phyloP scores from a whole-genome alignment of 768 basidiomycete genomes.

The Suillus sp. region DNA sequence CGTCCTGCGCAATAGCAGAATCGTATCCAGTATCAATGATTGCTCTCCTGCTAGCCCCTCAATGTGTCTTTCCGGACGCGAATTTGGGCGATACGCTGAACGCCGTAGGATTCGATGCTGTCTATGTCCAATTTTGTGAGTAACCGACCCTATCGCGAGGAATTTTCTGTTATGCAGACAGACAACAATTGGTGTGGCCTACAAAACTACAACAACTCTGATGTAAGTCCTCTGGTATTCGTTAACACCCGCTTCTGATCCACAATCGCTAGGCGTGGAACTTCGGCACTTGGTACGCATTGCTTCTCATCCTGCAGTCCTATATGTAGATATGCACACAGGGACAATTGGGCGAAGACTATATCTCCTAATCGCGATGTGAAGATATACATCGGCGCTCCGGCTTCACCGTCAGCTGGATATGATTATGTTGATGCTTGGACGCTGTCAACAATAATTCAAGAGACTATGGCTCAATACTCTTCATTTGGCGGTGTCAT shows the following conservation, averaged over 20 bases:
- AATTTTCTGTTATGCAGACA: constrained; percentile 14
- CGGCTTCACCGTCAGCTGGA: constrained; percentile 44
- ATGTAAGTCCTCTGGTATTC: too few relatives aligned
- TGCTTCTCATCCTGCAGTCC: constrained; percentile 14
- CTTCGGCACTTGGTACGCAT: constrained; percentile 25
- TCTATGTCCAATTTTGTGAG: constrained; percentile 68
- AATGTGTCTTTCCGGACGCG: constrained; percentile 49
- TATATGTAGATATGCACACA: constrained; percentile 48
- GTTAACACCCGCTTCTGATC: not conserved
- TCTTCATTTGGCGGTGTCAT: constrained; percentile 49
- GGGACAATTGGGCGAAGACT: constrained; percentile 18
- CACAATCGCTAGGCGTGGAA: constrained; percentile 41
- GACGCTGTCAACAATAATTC: constrained; percentile 36
- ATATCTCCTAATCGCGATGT: constrained; percentile 24
- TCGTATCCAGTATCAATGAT: too few relatives aligned
- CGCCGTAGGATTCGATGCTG: constrained; percentile 63
- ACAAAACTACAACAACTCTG: constrained; percentile 45
- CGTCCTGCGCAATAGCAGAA: not conserved
- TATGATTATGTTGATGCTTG: constrained; percentile 38
- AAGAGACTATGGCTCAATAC: constrained; percentile 38
- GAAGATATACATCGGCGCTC: constrained; percentile 48
- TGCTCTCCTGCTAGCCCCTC: constrained; percentile 23
- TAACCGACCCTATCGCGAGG: not conserved
- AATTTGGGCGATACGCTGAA: constrained; percentile 62
- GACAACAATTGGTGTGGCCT: constrained; percentile 49